A percentile compares a stretch with the other conserved stretches of the same genome.
Evolutionary conservation across 495 filamentous ascomycete species (phyloP).

Genomic region (Tuber magnatum): DNA sequence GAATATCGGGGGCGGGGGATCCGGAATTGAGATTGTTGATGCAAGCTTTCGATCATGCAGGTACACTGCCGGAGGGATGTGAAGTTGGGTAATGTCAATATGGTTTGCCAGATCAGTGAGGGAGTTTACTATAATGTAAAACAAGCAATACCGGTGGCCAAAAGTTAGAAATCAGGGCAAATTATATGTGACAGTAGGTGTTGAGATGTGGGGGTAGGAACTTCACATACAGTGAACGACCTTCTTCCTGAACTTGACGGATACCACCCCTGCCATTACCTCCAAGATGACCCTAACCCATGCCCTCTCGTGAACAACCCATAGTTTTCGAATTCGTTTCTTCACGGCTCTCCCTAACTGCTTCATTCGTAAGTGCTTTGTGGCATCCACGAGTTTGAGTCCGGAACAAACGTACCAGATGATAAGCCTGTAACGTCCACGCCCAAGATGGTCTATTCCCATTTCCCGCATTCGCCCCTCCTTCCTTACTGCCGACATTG

Average conservation of each 20-base stretch:
- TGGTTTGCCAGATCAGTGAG: constrained; percentile 47
- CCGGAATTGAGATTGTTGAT: constrained; percentile 47
- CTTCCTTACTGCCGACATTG: constrained; percentile 11
- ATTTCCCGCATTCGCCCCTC: constrained; percentile 40
- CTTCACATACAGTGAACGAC: constrained; percentile 48
- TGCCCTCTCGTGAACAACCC: constrained; percentile 53
- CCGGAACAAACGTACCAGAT: constrained; percentile 41
- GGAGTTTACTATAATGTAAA: constrained; percentile 44
- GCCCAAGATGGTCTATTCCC: constrained; percentile 50
- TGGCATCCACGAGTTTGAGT: neutral
- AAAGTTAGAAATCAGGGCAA: neutral
- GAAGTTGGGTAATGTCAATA: constrained; percentile 48
- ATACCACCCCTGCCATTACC: constrained; percentile 52
- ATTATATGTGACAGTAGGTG: neutral
- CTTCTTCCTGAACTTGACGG: constrained; percentile 54
- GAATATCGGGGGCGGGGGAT: constrained; percentile 44
- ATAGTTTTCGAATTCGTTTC: constrained; percentile 50
- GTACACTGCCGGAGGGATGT: constrained; percentile 51
- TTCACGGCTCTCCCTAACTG: constrained; percentile 49
- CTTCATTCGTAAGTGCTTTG: constrained; percentile 23
- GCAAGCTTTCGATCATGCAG: constrained; percentile 49
- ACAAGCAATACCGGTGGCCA: neutral
- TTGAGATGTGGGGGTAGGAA: neutral
- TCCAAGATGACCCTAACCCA: constrained; percentile 54
- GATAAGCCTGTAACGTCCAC: constrained; percentile 55